Evolutionary conservation across 1,284 basidiomycete species (phyloP), one percentile per base, ranked within the genome.

Genomic region (Quambalaria eucalypti): DNA sequence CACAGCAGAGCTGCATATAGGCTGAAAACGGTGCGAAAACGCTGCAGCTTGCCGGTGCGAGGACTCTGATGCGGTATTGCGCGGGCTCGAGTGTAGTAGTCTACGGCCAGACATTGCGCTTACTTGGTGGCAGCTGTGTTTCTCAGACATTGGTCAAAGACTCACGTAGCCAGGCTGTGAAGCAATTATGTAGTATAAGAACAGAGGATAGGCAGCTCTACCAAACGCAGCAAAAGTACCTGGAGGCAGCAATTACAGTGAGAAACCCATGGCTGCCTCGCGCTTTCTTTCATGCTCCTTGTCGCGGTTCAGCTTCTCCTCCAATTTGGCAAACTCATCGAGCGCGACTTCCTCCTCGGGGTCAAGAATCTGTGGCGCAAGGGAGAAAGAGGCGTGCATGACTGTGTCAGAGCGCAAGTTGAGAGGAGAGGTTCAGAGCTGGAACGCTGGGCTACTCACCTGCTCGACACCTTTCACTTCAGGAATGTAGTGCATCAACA

Each of bases 401-500:
- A n/a, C n/a, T n/a, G 48, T n/a, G 30, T 42, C 44, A 12, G 46
- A 9, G 16, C 5, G 3, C 26, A 39, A 4, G 10, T 39, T 39
- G 16, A 25, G 19, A 12, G 52, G 36, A 50, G 25, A 3, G 47
- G 26, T 51, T 21, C 26, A n/a, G 48, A 26, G 40, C 49, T 46
- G 54, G 51, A n/a, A 40, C n/a, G 25, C n/a, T 28, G 21, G 16
- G n/a, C 10, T 12, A 76, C 81, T 74, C 60, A 87, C 89, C 84
- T 97, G 91, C 71, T 96, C 89, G 5, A 98, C 91, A n/a, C 84
- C 85, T 77, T 93, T 87, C 30, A 98, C 93, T 77, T 98, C 92
- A 5, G 93, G 93, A 54, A 98, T 89, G 72, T 97, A 98, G 78
- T 98, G 93, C 88, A 90, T 93, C 69, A 98, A 80, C 95, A 98